Base-by-base conservation (phyloP, 495 filamentous ascomycete genomes). In the Lasiosphaeria ovina region DNA sequence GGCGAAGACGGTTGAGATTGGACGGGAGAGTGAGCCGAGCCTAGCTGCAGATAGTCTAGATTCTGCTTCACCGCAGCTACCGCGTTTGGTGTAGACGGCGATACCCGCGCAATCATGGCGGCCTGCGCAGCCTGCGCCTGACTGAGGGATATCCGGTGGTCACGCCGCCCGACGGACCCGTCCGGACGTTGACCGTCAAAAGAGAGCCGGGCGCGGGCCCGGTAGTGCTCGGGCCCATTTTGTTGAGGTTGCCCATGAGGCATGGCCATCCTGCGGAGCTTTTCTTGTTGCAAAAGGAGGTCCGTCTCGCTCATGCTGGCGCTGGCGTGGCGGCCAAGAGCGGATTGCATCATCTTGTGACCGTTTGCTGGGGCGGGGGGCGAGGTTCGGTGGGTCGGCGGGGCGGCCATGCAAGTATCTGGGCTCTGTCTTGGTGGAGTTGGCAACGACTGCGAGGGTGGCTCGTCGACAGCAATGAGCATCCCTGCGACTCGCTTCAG, bases 401-500 rank as follows among this genome's bases (percentile, higher is more conserved):
- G 75, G 54, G 75, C 76, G 11, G 71, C 65, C 74, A 82, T 78
- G 24, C 69, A 63, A 24, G 66, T 67, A 49, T 73, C 76, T 6
- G 77, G 76, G 58, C 72, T 77, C 34, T 73, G 69, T 24, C 62
- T 63, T 31, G 70, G 65, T 14, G 66, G 69, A 6, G 74, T 75
- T 16, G 71, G 77, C 44, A 75, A 65, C 5, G 66, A 64, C 47
- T 62, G 64, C 51, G 65, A 68, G 12, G 57, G 36, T 6, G 76
- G 73, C 51, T 79, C 77, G 47, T 77, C 74, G 36, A 81, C 65
- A 17, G 79, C 76, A 34, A 86, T 74, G 36, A 90, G 71, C 42
- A 81, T 74, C 36, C 72, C 79, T 16, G 85, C 82, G 54, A 91
- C 71, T 34, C 76, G 76, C 64, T 81, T 84, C 67, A 95, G 88